Percentiles rank a stretch among this genome's conserved stretches.
Conservation (phyloP, 129 eudicot species). For the Sambucus nigra region DNA sequence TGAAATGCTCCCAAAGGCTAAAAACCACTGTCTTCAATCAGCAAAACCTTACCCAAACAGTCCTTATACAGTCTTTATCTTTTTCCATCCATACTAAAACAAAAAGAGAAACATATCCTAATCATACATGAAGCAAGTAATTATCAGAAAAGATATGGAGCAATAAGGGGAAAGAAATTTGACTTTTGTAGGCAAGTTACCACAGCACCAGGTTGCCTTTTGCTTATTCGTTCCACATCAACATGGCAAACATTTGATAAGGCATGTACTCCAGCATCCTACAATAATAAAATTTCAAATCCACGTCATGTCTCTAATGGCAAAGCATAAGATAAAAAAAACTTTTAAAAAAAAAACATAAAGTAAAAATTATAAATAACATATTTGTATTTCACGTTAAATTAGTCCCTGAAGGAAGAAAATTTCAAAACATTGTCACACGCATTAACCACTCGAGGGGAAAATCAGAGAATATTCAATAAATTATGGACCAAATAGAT, state of each 20-base stretch:
- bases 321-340: background rate
- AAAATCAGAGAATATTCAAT: no score
- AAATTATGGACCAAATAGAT: no score
- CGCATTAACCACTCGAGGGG: no score
- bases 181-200: conserved; percentile 27
- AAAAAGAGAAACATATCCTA: no score
- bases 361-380: background rate
- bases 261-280: conserved; percentile 99
- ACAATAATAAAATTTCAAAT: conserved; percentile 10
- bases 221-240: conserved; percentile 90
- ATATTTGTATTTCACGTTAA: background rate
- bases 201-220: conserved; percentile 91
- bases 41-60: no score
- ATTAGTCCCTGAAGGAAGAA: background rate
- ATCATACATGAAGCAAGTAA: background rate
- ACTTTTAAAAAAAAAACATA: background rate
- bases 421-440: background rate
- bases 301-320: background rate
- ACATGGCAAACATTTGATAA: conserved; percentile 93
- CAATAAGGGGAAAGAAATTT: background rate
- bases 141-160: background rate
- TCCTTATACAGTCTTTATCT: no score
- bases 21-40: no score
- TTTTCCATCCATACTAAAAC: no score
- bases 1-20: no score